A percentile compares a stretch with the other conserved stretches of the same genome.
phyloP scores from a whole-genome alignment of 208 protist species.

The Leishmania gerbilli region DNA sequence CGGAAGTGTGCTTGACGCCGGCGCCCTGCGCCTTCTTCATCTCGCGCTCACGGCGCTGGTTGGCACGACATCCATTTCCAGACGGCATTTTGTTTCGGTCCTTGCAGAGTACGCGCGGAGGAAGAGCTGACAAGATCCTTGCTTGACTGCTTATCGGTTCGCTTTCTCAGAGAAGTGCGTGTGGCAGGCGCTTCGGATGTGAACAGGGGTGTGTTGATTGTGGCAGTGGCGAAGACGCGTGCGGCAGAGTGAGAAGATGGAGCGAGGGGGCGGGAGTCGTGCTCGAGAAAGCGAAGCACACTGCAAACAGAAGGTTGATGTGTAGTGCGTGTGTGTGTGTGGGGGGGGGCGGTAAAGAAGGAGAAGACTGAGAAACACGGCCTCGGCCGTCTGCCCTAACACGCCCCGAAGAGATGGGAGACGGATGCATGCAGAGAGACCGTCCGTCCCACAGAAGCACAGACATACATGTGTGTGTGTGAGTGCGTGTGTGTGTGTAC shows the following conservation, averaged over 20 bases:
- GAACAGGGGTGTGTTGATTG: neutral
- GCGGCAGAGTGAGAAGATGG: neutral
- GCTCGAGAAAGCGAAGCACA: neutral
- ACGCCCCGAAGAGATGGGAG: neutral
- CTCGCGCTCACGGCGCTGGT: constrained; percentile 67
- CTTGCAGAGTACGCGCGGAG: neutral
- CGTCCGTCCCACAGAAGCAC: too few species aligned
- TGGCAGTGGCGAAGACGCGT: neutral
- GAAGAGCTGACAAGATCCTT: too few species aligned
- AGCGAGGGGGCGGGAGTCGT: neutral
- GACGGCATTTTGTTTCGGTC: constrained; percentile 47
- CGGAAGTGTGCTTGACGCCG: constrained; percentile 50
- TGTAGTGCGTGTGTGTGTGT: neutral
- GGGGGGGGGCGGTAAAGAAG: neutral
- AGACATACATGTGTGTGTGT: neutral
- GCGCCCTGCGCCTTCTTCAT: constrained; percentile 41
- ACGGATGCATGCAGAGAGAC: neutral
- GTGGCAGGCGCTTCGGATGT: too few species aligned
- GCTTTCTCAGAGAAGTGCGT: too few species aligned
- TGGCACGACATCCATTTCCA: constrained; percentile 73
- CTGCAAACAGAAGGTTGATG: neutral
- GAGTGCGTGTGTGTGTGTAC: neutral
- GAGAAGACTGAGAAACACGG: neutral
- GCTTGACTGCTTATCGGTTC: too few species aligned
- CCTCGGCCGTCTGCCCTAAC: neutral